phyloP scores from a whole-genome alignment of 2,329 filamentous ascomycete species.

The Teratosphaeria destructans region DNA sequence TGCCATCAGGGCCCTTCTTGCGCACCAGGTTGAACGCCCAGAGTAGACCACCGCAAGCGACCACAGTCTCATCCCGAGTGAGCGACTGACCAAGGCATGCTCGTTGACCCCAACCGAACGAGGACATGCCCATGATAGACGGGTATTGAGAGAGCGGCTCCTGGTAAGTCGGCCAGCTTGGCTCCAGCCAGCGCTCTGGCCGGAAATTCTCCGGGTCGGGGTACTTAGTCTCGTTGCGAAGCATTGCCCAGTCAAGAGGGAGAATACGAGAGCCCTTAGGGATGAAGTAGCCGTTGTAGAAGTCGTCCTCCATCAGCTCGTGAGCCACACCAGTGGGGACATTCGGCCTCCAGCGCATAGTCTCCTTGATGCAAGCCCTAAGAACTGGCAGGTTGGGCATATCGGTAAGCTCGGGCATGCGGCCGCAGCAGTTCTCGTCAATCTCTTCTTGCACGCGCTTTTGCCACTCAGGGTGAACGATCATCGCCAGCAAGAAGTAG shows the following conservation, averaged over 20 bases:
- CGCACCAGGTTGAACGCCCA: slow-evolving; percentile 39
- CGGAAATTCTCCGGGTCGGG: slow-evolving; percentile 21
- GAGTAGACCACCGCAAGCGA: slow-evolving; percentile 41
- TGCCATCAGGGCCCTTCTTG: slow-evolving; percentile 27
- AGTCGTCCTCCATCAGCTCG: slow-evolving; percentile 16
- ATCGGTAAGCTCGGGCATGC: slow-evolving; percentile 43
- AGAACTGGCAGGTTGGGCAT: slow-evolving; percentile 43
- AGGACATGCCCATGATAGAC: slow-evolving; percentile 20
- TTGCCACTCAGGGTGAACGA: slow-evolving; percentile 8
- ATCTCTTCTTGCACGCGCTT: slow-evolving; percentile 43
- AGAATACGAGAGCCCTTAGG: slow-evolving; percentile 17
- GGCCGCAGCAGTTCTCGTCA: slow-evolving; percentile 45
- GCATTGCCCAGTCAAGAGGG: slow-evolving; percentile 14
- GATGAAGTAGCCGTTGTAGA: slow-evolving; percentile 22
- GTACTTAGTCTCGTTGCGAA: slow-evolving; percentile 20
- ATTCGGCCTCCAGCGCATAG: slow-evolving; percentile 47
- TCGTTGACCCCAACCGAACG: slow-evolving; percentile 24
- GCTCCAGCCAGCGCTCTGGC: slow-evolving; percentile 24
- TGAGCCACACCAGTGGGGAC: slow-evolving; percentile 33
- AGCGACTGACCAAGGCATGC: slow-evolving; percentile 40
- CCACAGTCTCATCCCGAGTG: slow-evolving; percentile 50
- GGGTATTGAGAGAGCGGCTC: slow-evolving; percentile 25
- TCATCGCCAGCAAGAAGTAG: slow-evolving; percentile 8
- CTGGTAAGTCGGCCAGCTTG: slow-evolving; percentile 24
- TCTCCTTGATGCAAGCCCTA: slow-evolving; percentile 48